Evolutionary conservation across 2,329 filamentous ascomycete genomes (phyloP).

Genomic region (Coccinonectria pachysandricola): DNA sequence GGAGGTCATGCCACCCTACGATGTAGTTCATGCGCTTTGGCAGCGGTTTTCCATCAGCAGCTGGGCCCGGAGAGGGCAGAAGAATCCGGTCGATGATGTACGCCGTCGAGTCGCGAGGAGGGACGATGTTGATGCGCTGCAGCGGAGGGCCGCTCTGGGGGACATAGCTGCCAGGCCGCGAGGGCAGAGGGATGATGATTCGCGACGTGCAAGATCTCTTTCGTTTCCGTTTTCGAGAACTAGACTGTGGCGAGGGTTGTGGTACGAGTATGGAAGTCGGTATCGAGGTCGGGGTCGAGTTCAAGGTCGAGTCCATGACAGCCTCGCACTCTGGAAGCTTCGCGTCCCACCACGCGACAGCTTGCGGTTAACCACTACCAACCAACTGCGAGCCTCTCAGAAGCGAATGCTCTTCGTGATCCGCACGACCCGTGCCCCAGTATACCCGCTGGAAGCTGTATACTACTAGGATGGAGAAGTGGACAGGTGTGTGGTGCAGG

Average conservation of each 20-base stretch:
- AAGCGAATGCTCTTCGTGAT: no score
- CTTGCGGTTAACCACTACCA: no score
- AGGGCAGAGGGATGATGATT: constrained; percentile 10
- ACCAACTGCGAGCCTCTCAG: no score
- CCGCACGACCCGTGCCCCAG: no score
- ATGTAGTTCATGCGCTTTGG: constrained; percentile 41
- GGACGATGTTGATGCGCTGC: constrained; percentile 37
- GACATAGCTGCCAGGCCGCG: constrained; percentile 25
- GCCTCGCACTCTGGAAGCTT: no score
- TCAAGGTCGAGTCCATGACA: no score
- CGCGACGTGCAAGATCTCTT: constrained; percentile 3
- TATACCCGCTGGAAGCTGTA: no score
- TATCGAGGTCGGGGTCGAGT: no score
- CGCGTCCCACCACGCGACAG: no score
- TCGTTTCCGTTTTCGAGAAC: constrained; percentile 8
- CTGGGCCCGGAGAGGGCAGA: constrained; percentile 26
- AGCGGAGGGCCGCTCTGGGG: constrained; percentile 38
- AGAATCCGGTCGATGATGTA: constrained; percentile 46
- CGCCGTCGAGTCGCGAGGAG: constrained; percentile 40
- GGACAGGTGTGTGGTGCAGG: no score
- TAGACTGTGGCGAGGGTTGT: constrained; percentile 3
- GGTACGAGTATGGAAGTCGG: no score
- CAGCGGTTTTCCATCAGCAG: constrained; percentile 24
- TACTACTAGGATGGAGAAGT: no score
- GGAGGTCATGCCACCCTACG: constrained; percentile 44